Conservation (phyloP, 495 filamentous ascomycete genomes). For the Aspergillus diversus region DNA sequence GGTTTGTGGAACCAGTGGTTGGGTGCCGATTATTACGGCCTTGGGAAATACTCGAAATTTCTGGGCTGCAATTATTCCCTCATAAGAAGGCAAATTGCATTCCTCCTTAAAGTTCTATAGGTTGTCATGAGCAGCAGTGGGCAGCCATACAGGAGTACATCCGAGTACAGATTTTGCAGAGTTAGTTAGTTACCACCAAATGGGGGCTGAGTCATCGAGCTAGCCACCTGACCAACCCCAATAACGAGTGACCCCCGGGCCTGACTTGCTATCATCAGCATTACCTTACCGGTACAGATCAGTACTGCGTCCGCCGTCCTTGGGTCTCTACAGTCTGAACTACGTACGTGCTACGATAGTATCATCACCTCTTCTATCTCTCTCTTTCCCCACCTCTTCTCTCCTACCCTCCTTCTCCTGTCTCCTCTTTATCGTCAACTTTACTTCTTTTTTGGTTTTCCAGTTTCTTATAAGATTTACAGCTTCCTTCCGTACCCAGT, state of each 20-base stretch:
- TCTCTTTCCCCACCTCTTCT: constrained; percentile 13
- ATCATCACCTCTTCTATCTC: constrained; percentile 12
- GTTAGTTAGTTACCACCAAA: background rate
- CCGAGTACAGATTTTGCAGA: background rate
- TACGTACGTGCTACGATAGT: background rate
- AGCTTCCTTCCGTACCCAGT: background rate
- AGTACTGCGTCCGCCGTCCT: background rate
- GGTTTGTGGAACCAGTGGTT: background rate
- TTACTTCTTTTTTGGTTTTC: background rate
- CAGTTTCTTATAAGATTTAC: background rate
- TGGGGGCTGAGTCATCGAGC: constrained; percentile 8
- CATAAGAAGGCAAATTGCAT: background rate
- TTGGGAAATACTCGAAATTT: background rate
- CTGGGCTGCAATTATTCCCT: background rate
- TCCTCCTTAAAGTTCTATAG: too few relatives aligned
- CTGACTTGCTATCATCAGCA: constrained; percentile 12
- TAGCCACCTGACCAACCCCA: constrained; percentile 14
- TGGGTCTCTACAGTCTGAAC: too few relatives aligned
- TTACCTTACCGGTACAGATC: constrained; percentile 7
- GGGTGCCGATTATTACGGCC: background rate
- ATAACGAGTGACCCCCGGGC: constrained; percentile 19
- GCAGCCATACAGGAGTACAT: constrained; percentile 4
- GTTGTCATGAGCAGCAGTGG: background rate
- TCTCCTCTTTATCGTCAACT: background rate
- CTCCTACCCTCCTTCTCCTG: constrained; percentile 7